Percentiles rank a stretch among this genome's conserved stretches.
Conservation (phyloP, 108 stramenopile genomes). For the Cyclotella atomus region DNA sequence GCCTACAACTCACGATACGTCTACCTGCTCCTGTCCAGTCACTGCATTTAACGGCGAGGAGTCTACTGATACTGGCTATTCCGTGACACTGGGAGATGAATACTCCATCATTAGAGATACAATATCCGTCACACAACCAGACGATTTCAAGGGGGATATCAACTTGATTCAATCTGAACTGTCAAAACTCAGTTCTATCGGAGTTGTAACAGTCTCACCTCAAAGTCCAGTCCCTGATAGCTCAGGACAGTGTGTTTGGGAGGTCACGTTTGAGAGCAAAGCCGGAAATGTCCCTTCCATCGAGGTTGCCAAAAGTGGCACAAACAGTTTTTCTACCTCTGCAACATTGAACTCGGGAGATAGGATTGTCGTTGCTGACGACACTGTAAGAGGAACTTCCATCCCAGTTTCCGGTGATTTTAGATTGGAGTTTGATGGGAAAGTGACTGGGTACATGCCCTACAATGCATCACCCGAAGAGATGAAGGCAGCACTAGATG, state of each 20-base stretch:
- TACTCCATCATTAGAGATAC: slow-evolving; percentile 47
- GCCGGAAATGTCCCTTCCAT: slow-evolving; percentile 62
- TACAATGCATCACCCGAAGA: slow-evolving; percentile 58
- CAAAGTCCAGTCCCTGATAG: slow-evolving; percentile 21
- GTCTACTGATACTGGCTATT: slow-evolving; percentile 35
- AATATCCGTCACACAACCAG: slow-evolving; percentile 42
- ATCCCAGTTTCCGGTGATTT: slow-evolving; percentile 68
- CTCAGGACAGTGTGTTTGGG: slow-evolving; percentile 64
- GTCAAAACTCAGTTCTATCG: slow-evolving; percentile 68
- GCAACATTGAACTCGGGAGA: slow-evolving; percentile 39
- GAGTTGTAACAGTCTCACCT: slow-evolving; percentile 65
- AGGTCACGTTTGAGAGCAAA: slow-evolving; percentile 77
- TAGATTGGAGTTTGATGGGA: slow-evolving; percentile 66
- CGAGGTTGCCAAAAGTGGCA: slow-evolving; percentile 40
- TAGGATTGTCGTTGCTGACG: slow-evolving; percentile 28
- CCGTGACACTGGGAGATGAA: slow-evolving; percentile 40
- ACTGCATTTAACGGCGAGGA: slow-evolving; percentile 42
- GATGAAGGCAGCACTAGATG: slow-evolving; percentile 67
- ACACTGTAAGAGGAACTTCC: slow-evolving; percentile 51
- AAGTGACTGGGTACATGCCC: slow-evolving; percentile 72
- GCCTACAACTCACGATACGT: too few species aligned
- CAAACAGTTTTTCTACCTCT: slow-evolving; percentile 35
- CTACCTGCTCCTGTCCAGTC: too few species aligned
- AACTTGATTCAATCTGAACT: slow-evolving; percentile 79
- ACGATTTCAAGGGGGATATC: slow-evolving; percentile 43